phyloP scores from a whole-genome alignment of 2,329 filamentous ascomycete species.

The Stachybotrys elegans region DNA sequence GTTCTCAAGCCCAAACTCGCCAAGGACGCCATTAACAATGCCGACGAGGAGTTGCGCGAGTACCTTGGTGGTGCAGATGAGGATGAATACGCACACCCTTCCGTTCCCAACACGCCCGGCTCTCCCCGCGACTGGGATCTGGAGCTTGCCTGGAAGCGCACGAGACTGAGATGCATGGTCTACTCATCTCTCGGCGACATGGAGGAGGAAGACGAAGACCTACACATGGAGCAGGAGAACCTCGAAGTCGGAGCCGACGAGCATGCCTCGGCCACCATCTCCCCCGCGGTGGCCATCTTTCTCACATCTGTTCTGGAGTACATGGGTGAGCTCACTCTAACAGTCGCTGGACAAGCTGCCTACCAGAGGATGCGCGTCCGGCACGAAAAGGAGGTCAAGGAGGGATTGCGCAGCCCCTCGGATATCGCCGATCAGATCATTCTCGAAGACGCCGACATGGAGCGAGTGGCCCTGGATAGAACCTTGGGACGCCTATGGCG shows the following conservation, averaged over 20 bases:
- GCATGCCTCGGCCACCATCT: slow-evolving; percentile 64
- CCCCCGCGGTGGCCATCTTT: slow-evolving; percentile 91
- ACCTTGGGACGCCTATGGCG: slow-evolving; percentile 88
- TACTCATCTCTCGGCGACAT: slow-evolving; percentile 94
- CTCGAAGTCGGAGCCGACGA: slow-evolving; percentile 55
- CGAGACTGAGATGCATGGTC: slow-evolving; percentile 92
- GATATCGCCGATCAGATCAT: slow-evolving; percentile 61
- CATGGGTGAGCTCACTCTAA: slow-evolving; percentile 83
- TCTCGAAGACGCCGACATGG: slow-evolving; percentile 89
- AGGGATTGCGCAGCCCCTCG: slow-evolving; percentile 39
- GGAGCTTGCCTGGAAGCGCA: slow-evolving; percentile 92
- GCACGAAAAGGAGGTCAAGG: slow-evolving; percentile 54
- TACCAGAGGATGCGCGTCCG: slow-evolving; percentile 60
- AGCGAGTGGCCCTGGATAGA: slow-evolving; percentile 84
- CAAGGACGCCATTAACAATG: slow-evolving; percentile 74
- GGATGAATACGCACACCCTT: slow-evolving; percentile 60
- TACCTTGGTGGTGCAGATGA: slow-evolving; percentile 77
- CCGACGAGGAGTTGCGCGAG: slow-evolving; percentile 81
- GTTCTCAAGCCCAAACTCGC: slow-evolving; percentile 87
- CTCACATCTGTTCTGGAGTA: slow-evolving; percentile 92
- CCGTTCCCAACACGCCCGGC: slow-evolving; percentile 39
- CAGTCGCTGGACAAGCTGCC: slow-evolving; percentile 82
- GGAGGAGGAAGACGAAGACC: slow-evolving; percentile 96
- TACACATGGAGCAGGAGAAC: slow-evolving; percentile 76
- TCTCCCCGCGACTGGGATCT: slow-evolving; percentile 70